phyloP scores from a whole-genome alignment of 164 flowering plant species.

The Annona squamosa region DNA sequence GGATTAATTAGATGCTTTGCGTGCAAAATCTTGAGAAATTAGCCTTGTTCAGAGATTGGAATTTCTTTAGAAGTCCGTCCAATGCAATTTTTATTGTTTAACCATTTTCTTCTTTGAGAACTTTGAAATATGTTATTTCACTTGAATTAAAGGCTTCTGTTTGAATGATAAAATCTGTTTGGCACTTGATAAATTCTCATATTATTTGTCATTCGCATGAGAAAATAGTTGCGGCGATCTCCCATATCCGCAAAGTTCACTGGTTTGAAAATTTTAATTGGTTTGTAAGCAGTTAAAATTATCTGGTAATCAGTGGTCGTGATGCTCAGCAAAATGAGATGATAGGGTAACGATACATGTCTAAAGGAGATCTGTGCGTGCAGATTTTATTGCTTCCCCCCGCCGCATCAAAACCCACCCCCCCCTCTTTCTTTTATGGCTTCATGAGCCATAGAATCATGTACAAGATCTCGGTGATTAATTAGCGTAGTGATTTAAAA shows the following conservation, averaged over 20 bases:
- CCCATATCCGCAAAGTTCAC: conserved; percentile 97
- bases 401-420: no score
- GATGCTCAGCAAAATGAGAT: conserved; percentile 99
- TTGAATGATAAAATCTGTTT: background rate
- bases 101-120: background rate
- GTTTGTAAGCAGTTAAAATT: conserved; percentile 98
- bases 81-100: background rate
- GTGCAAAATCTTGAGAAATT: background rate
- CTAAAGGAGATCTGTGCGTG: conserved; percentile 95
- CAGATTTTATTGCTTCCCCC: conserved; percentile 1
- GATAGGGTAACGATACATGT: conserved; percentile 95
- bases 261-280: conserved; percentile 99
- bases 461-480: background rate
- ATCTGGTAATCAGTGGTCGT: conserved; percentile 89
- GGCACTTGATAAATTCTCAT: background rate
- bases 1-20: background rate
- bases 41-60: background rate
- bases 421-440: background rate
- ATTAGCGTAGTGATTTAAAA: background rate
- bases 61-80: background rate
- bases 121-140: background rate
- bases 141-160: background rate
- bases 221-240: conserved; percentile 81
- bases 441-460: background rate
- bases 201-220: conserved; percentile 45